Evolutionary conservation across 106 monocot genomes (phyloP), one percentile per base, ranked within the genome.

Genomic region (Hemerocallis citrina): DNA sequence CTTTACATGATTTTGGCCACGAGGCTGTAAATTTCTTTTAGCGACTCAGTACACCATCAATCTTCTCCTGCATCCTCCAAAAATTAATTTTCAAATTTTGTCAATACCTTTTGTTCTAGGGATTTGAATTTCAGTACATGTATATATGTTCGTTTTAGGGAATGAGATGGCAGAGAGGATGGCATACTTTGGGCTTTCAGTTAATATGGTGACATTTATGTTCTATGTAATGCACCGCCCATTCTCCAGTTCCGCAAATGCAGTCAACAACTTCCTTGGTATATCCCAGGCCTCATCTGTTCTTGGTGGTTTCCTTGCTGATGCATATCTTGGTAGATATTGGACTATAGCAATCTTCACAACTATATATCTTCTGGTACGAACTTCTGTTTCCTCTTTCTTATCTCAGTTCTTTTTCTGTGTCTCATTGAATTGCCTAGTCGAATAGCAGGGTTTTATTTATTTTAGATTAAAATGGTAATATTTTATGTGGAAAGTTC

Each of bases 81-180:
- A 48, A 20, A 11, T 22, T 23, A 48, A 48, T 23, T 48, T 22
- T 3, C 48, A 22, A 11, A 10, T 20, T 23, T 48, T 6, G 23
- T 5, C 13, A 22, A 20, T 22, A 22, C 22, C 29, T 47, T 35
- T 21, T 1, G 0, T 57, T 34, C 13, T 7, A 15, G 3, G 1
- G 16, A 54, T 16, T 55, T 33, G 12, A 2, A 31, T 35, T 57
- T 21, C 1, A 7, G 13, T 19, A 19, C 35, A 35, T 57, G 33
- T 9, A 33, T 35, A 35, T 20, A 34, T 34, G 13, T 60, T 21
- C 34, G 39, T 12, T 27, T 62, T 27, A 92, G 92, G 93, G 29
- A 94, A 94, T 75, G 93, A 94, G 69, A 75, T 94, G 89, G 93
- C 93, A 43, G 93, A 94, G 73, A 77, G 93, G 61, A 77, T 94